Conservation (phyloP, 805 yeast genomes). For the Wickerhamomyces bovis region DNA sequence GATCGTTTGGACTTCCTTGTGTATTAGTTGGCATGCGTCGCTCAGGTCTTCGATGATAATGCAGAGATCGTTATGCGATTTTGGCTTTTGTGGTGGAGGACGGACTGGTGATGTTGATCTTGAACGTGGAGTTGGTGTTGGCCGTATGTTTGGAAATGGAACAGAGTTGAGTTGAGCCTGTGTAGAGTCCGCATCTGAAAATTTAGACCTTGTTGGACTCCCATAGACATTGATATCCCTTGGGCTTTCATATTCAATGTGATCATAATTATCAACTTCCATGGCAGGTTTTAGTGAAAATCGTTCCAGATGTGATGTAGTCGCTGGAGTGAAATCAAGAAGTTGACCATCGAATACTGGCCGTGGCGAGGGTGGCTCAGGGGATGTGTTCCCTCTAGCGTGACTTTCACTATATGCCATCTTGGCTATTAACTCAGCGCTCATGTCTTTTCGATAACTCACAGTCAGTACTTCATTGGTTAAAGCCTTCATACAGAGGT, state of each 20-base stretch:
- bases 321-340: no score
- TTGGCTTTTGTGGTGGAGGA: not conserved
- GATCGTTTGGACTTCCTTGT: constrained; percentile 35
- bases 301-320: not conserved
- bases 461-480: constrained; percentile 62
- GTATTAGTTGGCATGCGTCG: constrained; percentile 25
- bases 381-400: not conserved
- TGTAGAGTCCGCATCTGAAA: not conserved
- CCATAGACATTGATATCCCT: not conserved
- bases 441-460: constrained; percentile 37
- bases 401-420: constrained; percentile 24
- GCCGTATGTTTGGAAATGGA: not conserved
- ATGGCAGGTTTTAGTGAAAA: not conserved
- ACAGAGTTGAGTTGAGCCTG: not conserved
- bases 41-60: constrained; percentile 4
- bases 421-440: constrained; percentile 39
- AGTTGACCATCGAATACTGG: not conserved
- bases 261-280: not conserved
- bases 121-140: not conserved
- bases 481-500: constrained; percentile 73
- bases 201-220: not conserved
- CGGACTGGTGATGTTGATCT: not conserved
- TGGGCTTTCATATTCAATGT: not conserved
- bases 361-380: not conserved
- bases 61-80: constrained; percentile 6